Evolutionary conservation across 441 rosid species (phyloP).

Genomic region (Theobroma grandiflorum): DNA sequence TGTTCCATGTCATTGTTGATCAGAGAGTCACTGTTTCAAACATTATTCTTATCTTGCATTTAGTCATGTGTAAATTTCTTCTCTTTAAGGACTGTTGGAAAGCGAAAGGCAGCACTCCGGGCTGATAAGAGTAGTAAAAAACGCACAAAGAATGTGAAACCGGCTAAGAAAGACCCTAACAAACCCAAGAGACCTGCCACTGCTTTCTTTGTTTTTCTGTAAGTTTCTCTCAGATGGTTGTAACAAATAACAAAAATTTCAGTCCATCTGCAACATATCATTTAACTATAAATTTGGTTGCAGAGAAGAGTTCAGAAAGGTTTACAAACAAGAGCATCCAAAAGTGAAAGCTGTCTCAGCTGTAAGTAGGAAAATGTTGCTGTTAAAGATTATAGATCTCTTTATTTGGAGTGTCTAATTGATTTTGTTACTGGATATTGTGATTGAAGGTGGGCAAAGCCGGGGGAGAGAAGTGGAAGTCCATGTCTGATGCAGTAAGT

Average conservation of each 20-base stretch:
- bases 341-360: constrained; percentile 85
- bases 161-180: constrained; percentile 63
- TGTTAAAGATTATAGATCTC: neutral
- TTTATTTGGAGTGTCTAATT: constrained; percentile 13
- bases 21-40: neutral
- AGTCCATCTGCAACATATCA: neutral
- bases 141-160: constrained; percentile 49
- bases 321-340: constrained; percentile 84
- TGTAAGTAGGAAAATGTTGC: constrained; percentile 48
- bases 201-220: constrained; percentile 83
- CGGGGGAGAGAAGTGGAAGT: constrained; percentile 75
- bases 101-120: constrained; percentile 72
- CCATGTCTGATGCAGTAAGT: constrained; percentile 67
- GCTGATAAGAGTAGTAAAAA: constrained; percentile 50
- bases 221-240: constrained; percentile 19
- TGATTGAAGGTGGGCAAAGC: constrained; percentile 75
- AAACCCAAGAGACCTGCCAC: constrained; percentile 78
- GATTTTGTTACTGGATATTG: constrained; percentile 29
- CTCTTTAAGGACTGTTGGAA: constrained; percentile 71
- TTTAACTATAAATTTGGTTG: constrained; percentile 21
- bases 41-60: neutral
- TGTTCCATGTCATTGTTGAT: neutral
- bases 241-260: neutral
- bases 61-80: constrained; percentile 19
- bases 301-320: constrained; percentile 84